Base-by-base conservation (phyloP, 192 early-diverging fungal genomes). In the Linnemannia zychae region DNA sequence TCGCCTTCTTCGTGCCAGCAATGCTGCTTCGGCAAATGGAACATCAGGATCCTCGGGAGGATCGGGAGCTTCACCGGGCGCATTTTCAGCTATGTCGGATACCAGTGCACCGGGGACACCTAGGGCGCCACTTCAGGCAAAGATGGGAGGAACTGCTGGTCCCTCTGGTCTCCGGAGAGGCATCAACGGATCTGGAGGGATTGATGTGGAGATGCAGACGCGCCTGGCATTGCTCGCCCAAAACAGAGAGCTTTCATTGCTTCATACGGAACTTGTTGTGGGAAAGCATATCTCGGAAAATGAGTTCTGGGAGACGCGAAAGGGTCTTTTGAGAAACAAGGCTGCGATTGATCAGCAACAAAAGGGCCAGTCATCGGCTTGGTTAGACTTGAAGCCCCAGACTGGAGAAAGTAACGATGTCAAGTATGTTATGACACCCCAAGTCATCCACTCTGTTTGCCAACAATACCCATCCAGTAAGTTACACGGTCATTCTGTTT, bases 281-380 rank as follows among this genome's bases (percentile, higher is more conserved):
- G 86, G 91, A 0, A 93, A 93, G 33, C 88, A 93, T n/a, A 89
- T 99, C 4, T 86, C 90, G 9, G 98, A 99, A 81, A 95, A 98
- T 72, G 98, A 99, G 72, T 99, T 99, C 74, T 99, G 98, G 98
- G 92, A 93, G 69, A 93, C 91, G 57, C 89, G 95, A n/a, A 90
- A 95, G 84, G 87, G 96, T 71, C 80, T 96, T 44, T 88, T 97
- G 53, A 89, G 91, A 75, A 95, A 95, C 75, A 93, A 97, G 75
- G 89, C 90, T 1, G 93, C 92, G 33, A 90, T 90, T 74, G 88
- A 88, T 76, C 91, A 91, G 44, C 95, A 95, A 50, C 94, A 96
- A 70, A 96, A 94, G 80, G 98, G 98, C 36, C 90, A 91, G 65
- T 93, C 95, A 1, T 96, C 95, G 4, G 88, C 92, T 9, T 93